phyloP scores from a whole-genome alignment of 306 rosid genomes.

The Arachis hypogaea region DNA sequence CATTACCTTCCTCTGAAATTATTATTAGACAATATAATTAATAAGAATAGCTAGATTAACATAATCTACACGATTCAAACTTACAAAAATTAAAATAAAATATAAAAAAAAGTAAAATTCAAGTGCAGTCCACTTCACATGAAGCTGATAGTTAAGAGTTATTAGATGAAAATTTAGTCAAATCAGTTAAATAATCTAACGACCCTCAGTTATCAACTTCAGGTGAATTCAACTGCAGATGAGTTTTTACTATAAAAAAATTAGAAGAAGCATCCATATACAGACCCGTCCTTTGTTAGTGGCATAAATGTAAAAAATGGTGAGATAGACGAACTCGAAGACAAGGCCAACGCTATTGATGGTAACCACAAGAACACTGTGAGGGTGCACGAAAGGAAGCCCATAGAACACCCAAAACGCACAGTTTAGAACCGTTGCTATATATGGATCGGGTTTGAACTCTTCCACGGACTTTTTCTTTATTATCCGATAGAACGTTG shows the following conservation, averaged over 20 bases:
- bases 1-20: slow-evolving; percentile 46
- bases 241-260: too few relatives aligned
- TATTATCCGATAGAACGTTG: slow-evolving; percentile 49
- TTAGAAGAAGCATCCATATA: neutral
- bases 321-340: slow-evolving; percentile 50
- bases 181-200: too few relatives aligned
- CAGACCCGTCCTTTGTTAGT: slow-evolving; percentile 50
- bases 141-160: too few relatives aligned
- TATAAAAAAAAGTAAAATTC: too few relatives aligned
- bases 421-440: slow-evolving; percentile 55
- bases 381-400: slow-evolving; percentile 55
- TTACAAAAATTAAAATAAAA: too few relatives aligned
- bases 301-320: slow-evolving; percentile 45
- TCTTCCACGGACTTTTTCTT: slow-evolving; percentile 58
- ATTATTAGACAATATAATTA: too few relatives aligned
- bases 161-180: too few relatives aligned
- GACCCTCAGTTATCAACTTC: too few relatives aligned
- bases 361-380: slow-evolving; percentile 57
- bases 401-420: slow-evolving; percentile 1
- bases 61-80: too few relatives aligned
- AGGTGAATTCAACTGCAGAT: too few relatives aligned
- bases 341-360: slow-evolving; percentile 58
- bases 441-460: slow-evolving; percentile 55
- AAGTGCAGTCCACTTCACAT: too few relatives aligned
- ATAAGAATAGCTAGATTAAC: too few relatives aligned